Evolutionary conservation across 768 basidiomycete species (phyloP).

Genomic region (Tephrocybe sp.): DNA sequence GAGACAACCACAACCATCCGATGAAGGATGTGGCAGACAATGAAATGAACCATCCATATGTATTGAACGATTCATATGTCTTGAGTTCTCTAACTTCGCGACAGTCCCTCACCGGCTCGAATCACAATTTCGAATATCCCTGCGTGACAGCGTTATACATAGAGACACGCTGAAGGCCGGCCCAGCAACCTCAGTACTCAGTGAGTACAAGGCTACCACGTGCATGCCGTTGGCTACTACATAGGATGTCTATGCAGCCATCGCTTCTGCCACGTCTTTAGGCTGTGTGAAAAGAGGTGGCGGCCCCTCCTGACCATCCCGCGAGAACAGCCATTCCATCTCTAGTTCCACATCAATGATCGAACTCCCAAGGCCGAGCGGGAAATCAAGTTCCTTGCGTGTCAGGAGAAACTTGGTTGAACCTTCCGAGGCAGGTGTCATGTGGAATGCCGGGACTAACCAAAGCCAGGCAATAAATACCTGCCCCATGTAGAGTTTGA

Average conservation of each 20-base stretch:
- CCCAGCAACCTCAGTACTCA: too few species aligned
- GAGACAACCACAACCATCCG: too few species aligned
- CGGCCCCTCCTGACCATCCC: slow-evolving; percentile 6
- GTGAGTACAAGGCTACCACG: too few species aligned
- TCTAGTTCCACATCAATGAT: slow-evolving; percentile 68
- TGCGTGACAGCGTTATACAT: too few species aligned
- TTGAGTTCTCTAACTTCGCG: too few species aligned
- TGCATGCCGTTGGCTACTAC: neutral
- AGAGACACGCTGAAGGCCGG: too few species aligned
- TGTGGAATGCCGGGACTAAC: slow-evolving; percentile 85
- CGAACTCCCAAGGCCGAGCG: slow-evolving; percentile 67
- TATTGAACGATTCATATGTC: too few species aligned
- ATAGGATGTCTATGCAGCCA: neutral
- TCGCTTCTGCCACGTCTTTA: neutral
- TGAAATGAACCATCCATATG: too few species aligned
- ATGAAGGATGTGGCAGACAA: too few species aligned
- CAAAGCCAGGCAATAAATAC: slow-evolving; percentile 85
- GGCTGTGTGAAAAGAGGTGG: neutral
- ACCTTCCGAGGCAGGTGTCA: slow-evolving; percentile 45
- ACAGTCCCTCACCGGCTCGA: too few species aligned
- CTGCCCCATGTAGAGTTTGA: slow-evolving; percentile 77
- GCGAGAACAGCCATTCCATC: slow-evolving; percentile 44
- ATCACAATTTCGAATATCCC: too few species aligned
- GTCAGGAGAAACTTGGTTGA: slow-evolving; percentile 44
- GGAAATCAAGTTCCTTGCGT: slow-evolving; percentile 73